Evolutionary conservation across 805 yeast genomes (phyloP), one percentile per base, ranked within the genome.

Genomic region (Ogataea methanolica): DNA sequence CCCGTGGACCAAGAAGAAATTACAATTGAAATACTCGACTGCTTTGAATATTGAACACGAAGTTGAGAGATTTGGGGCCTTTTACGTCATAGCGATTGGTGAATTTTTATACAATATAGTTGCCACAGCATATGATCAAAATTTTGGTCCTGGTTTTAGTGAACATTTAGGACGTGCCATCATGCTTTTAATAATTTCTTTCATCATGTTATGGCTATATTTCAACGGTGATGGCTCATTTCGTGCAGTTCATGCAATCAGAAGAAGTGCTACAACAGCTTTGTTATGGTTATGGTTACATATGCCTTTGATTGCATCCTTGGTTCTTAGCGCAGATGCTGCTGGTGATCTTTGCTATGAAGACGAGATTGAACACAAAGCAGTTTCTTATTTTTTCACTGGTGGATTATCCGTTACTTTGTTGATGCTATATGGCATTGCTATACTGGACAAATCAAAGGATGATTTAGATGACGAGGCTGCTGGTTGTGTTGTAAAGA

Each of bases 21-120:
- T 80, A 50, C 62, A 68, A 11, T 58, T 76, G 44, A 70, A 68
- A 14, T 73, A 70, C 46, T 73, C 83, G 11, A 79, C 88, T 0
- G 87, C 87, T 1, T 59, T 81, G 50, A 80, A 80, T 57, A 78
- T 83, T 47, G 86, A 81, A 53, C 87, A 82, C 57, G 85, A 81
- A 57, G 83, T 79, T 26, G 88, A 83, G 56, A 61, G 88, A 46
- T 72, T 69, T 55, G 71, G 76, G 2, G 78, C 82, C 0, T 82
- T 82, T 56, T 80, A 71, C 45, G 73, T 81, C 53, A 81, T 83
- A 61, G 85, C 85, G 5, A 71, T 82, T 51, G 88, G 88, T 34
- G 87, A 82, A 52, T 82, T 79, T 52, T 62, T 81, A 14, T 79
- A 75, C 55, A 75, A 73, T 37, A 66, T 78, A 8, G 83, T 79